phyloP scores from a whole-genome alignment of 768 basidiomycete species.

The Atractiella rhizophila region DNA sequence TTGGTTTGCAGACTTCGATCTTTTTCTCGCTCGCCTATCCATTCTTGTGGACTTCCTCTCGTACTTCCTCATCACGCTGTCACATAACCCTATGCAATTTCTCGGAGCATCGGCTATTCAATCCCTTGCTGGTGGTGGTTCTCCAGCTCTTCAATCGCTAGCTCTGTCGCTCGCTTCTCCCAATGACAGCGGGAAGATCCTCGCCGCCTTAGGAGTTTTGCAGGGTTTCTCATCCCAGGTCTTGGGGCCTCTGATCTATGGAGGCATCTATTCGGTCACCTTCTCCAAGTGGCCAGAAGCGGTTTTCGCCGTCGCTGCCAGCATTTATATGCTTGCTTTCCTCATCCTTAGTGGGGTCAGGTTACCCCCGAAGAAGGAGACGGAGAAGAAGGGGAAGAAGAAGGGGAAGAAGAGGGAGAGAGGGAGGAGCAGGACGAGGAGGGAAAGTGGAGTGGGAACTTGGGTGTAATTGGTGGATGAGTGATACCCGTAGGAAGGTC shows the following conservation, averaged over 20 bases:
- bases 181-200: slow-evolving; percentile 12
- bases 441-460: no score
- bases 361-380: no score
- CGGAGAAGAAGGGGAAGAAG: no score
- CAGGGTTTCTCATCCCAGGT: slow-evolving; percentile 8
- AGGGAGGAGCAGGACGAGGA: no score
- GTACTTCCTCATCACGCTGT: slow-evolving; percentile 10
- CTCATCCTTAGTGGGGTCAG: no score
- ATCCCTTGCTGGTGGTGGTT: slow-evolving; percentile 11
- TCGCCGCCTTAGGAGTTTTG: slow-evolving; percentile 12
- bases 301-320: slow-evolving; percentile 8
- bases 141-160: slow-evolving; percentile 14
- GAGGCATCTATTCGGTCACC: slow-evolving; percentile 4
- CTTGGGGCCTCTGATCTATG: slow-evolving; percentile 14
- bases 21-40: slow-evolving; percentile 11
- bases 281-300: slow-evolving; percentile 5
- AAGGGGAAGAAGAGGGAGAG: no score
- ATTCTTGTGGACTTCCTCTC: slow-evolving; percentile 9
- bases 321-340: not conserved
- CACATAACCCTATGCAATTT: slow-evolving; percentile 7
- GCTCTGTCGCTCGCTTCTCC: slow-evolving; percentile 14
- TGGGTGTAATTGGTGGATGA: no score
- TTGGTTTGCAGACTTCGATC: slow-evolving; percentile 15
- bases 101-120: slow-evolving; percentile 8
- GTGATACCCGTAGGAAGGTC: no score